Percentiles rank a stretch among this genome's conserved stretches.
Conservation (phyloP, 768 basidiomycete species). For the Phylloporus sp. region DNA sequence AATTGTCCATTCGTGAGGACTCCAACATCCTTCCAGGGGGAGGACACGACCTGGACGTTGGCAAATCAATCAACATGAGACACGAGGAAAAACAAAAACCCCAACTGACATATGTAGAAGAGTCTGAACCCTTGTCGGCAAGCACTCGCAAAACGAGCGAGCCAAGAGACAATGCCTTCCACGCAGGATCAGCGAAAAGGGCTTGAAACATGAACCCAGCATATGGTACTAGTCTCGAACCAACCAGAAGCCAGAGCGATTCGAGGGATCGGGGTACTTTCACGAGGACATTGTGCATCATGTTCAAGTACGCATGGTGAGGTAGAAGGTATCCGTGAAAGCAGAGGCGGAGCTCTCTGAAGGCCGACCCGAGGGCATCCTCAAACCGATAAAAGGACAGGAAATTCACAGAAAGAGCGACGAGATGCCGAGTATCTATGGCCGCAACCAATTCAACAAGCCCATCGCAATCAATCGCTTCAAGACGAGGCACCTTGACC, state of each 20-base stretch:
- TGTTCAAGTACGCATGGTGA: background rate
- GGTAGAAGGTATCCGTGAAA: no score
- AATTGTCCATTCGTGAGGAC: background rate
- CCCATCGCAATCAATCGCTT: background rate
- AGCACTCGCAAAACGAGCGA: background rate
- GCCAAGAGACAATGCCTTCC: background rate
- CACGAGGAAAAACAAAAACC: no score
- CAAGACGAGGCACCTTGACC: conserved; percentile 2
- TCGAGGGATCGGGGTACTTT: background rate
- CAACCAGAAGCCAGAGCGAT: background rate
- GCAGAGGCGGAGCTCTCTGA: conserved; percentile 3
- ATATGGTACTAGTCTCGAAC: background rate
- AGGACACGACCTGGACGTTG: conserved; percentile 4
- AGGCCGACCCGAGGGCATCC: background rate
- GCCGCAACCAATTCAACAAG: background rate
- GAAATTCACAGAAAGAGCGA: background rate
- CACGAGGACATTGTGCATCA: background rate
- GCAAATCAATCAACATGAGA: no score
- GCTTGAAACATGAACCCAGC: background rate
- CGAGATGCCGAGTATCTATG: background rate
- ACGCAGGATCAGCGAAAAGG: background rate
- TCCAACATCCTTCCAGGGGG: background rate
- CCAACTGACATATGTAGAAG: no score
- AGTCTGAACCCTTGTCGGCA: no score
- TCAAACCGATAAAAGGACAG: background rate